Evolutionary conservation across 495 filamentous ascomycete species (phyloP), one percentile per base, ranked within the genome.

Genomic region (Tuber magnatum): DNA sequence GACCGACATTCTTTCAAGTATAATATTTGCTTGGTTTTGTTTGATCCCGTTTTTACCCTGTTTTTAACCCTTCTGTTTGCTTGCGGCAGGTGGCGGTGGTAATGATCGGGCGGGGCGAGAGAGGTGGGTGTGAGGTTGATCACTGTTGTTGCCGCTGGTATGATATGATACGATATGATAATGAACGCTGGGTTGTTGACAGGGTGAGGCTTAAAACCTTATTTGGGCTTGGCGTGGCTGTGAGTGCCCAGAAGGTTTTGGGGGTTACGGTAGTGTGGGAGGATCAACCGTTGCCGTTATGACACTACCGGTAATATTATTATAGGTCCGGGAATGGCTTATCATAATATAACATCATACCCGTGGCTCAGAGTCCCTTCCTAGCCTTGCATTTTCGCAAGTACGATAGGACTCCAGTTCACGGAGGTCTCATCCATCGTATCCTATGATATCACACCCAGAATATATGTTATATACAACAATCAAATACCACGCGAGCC

Each of bases 161-260:
- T 40, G 39, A 40, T 40, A 40, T 2, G 39, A 40, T 40, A 40
- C 39, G 39, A 7, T 40, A 40, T 28, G 24, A 68, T 48, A 69
- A 74, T 56, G 69, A 72, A 38, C 61, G 71, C 48, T 35, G n/a
- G 51, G 68, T 39, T 65, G n/a, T 39, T 35, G 41, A 44, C 35
- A n/a, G 68, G 5, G 28, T 79, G 77, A 72, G 77, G 77, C 77
- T 79, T 79, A 79, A 79, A 79, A 79, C 72, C 76, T 79, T 79
- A 79, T 69, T 75, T 79, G n/a, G 61, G 39, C 76, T 78, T 73
- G 74, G 76, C 76, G 41, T 24, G 12, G 41, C 9, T 16, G 51
- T 28, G 0, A n/a, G n/a, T n/a, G 24, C n/a, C n/a, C 16, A 2
- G 16, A 9, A 18, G 24, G 46, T n/a, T 24, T 7, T 20, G 43